Evolutionary conservation across 345 rosid species (phyloP).

Genomic region (Clausena lansium): DNA sequence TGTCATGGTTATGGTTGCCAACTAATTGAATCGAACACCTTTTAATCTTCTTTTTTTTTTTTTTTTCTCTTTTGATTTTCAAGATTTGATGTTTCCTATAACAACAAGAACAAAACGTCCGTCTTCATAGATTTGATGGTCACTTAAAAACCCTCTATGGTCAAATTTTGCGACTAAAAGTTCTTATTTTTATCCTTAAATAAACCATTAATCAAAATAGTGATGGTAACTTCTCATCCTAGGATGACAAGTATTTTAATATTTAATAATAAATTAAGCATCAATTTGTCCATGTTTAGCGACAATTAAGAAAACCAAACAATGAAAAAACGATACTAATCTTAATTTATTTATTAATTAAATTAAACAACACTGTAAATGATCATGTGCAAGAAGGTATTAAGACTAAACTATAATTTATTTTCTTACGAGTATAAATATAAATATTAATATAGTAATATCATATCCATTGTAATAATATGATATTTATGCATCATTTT

Average conservation of each 20-base stretch:
- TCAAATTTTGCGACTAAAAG: conserved; percentile 8
- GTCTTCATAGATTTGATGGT: background rate
- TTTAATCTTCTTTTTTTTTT: background rate
- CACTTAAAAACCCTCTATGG: background rate
- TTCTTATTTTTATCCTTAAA: background rate
- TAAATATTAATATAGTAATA: accelerated
- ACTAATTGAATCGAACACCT: conserved; percentile 5
- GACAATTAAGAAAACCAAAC: background rate
- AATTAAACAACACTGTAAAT: background rate
- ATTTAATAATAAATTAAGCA: background rate
- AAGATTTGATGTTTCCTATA: conserved; percentile 9
- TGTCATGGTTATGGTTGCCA: conserved; percentile 4
- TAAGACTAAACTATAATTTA: background rate
- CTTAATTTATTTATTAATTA: background rate
- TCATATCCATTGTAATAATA: no score
- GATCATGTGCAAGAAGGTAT: background rate
- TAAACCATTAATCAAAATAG: background rate
- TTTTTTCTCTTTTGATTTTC: background rate
- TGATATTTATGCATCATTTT: no score
- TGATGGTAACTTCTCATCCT: background rate
- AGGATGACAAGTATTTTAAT: background rate
- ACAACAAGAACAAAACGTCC: background rate
- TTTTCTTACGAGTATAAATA: no score
- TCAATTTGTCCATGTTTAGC: background rate
- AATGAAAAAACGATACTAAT: background rate